Base-by-base conservation (phyloP, 345 rosid genomes). In the Citrus sp. region DNA sequence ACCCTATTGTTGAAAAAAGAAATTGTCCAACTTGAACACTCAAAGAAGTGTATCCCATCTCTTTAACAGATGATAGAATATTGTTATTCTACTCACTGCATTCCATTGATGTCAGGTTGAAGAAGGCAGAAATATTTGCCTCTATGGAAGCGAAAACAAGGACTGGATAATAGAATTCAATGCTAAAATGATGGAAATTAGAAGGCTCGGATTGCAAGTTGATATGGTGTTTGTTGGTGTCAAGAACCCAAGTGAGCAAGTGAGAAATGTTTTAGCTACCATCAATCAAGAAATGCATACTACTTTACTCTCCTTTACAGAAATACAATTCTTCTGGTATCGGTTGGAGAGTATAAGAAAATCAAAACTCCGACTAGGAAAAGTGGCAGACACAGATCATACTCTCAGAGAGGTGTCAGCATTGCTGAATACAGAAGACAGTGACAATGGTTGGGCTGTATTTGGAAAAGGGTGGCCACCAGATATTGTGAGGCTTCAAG, bases 341-440 rank as follows among this genome's bases (percentile, higher is more conserved):
- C 88, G 97, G 28, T 61, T 94, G 68, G 90, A 88, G 72, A 84
- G 97, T 62, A 87, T 94, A 82, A 85, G 87, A 76, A 84, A 86
- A 79, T 92, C 94, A 1, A 87, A 78, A 70, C 80, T 85, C 32
- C 80, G 74, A 51, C 78, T 81, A 58, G 84, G 78, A 40, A 74
- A 85, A 70, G 54, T 66, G 18, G 75, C 77, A 25, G 38, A 82
- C 51, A 63, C 79, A 1, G 90, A 89, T 83, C 90, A 84, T 40
- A 81, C 89, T 19, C 83, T 88, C 25, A 61, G 66, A 78, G 87
- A 87, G 75, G 85, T 86, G 4, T 80, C 80, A 59, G 85, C 84
- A 38, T 61, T 94, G 76, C 87, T 92, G 6, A 85, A 91, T 73
- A 82, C 76, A 22, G 86, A 85, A 42, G 66, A 67, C 51, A 68